Percentiles rank a stretch among this genome's conserved stretches.
phyloP scores from a whole-genome alignment of 139 green algal species.

The Closterium sp. region DNA sequence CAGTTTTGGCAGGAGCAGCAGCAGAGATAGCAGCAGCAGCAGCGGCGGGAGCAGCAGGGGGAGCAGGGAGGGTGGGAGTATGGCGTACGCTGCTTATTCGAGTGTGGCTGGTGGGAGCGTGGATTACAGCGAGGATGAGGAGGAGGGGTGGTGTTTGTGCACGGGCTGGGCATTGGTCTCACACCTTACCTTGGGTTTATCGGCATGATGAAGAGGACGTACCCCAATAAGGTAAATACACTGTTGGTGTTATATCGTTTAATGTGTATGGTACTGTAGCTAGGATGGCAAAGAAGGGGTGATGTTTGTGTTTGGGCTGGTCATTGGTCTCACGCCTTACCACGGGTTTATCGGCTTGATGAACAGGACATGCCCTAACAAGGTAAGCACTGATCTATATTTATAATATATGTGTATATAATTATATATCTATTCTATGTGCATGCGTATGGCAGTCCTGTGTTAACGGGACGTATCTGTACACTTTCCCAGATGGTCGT shows the following conservation, averaged over 20 bases:
- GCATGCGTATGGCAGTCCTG: too few species aligned
- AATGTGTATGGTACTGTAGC: too few species aligned
- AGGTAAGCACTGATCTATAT: not conserved
- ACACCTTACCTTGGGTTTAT: constrained; percentile 38
- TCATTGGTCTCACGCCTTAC: constrained; percentile 41
- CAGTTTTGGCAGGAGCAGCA: not conserved
- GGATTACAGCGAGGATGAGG: not conserved
- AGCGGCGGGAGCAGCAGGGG: not conserved
- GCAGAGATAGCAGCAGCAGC: not conserved
- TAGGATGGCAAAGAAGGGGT: not conserved
- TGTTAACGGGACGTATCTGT: too few species aligned
- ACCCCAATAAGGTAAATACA: not conserved
- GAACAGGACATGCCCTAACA: not conserved
- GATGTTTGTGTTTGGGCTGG: constrained; percentile 33
- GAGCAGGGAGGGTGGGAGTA: not conserved
- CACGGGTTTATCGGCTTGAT: constrained; percentile 19
- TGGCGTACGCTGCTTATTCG: not conserved
- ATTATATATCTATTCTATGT: too few species aligned
- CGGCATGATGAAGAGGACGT: not conserved
- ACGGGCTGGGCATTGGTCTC: constrained; percentile 35
- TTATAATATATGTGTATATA: too few species aligned
- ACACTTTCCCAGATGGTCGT: too few species aligned
- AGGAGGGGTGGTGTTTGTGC: constrained; percentile 18
- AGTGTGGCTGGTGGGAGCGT: not conserved
- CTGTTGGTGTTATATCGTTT: too few species aligned